Base-by-base conservation (phyloP, 345 rosid genomes). In the Gossypium anomalum region DNA sequence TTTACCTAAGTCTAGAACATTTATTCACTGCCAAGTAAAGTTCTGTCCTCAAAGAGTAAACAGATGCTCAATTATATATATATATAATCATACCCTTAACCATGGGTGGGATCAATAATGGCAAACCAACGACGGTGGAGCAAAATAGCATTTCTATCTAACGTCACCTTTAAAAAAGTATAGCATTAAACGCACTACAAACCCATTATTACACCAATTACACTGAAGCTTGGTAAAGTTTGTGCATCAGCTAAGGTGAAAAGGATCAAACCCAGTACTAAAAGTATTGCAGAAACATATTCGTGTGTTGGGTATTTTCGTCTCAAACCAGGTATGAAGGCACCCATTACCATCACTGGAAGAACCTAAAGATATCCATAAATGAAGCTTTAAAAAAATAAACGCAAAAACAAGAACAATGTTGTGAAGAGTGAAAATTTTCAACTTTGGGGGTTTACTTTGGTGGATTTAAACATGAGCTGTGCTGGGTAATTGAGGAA, bases 341-440 rank as follows among this genome's bases (percentile, higher is more conserved):
- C 96, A 49, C 97, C 99, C 97, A 93, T 93, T 65, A 95, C 71
- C 99, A 95, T 95, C 29, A 95, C 99, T 2, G 99, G 99, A 75
- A 95, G 75, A 55, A 95, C 97, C 98, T 84, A 67, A 27, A 75
- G 16, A 68, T 12, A n/a, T 51, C n/a, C 66, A 20, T 62, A 1
- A 14, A 66, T 34, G 17, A 19, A 16, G 22, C 1, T 1, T 23
- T 10, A 17, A 48, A 47, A 34, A 20, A 47, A 5, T 20, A 25
- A 23, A 61, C 13, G 0, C 17, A 2, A 6, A 51, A 13, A 49
- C 15, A 15, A 51, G 5, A 51, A 51, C 2, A 2, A 3, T 13
- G 6, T 51, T 51, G 17, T 51, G 19, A 2, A 56, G 25, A n/a
- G 59, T 55, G 29, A 27, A 16, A n/a, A n/a, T 53, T 55, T 9